phyloP scores from a whole-genome alignment of 225 moss, liverwort and hornwort species.

The Sphagnum tenellum region DNA sequence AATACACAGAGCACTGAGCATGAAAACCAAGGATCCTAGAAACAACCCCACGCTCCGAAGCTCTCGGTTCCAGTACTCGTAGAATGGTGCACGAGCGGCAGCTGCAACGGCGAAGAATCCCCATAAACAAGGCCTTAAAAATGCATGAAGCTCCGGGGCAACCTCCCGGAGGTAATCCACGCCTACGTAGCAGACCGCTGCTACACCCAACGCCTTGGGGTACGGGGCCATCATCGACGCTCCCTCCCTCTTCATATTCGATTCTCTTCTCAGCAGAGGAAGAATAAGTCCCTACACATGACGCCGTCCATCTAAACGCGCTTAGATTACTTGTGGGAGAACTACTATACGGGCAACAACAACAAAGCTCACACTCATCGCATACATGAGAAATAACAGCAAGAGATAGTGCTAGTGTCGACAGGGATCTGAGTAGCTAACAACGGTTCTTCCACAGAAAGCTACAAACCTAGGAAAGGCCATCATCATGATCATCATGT shows the following conservation, averaged over 20 bases:
- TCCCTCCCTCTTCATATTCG: background rate
- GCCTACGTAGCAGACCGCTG: conserved; percentile 49
- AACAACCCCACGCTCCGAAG: conserved; percentile 48
- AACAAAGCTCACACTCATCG: background rate
- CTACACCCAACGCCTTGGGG: conserved; percentile 57
- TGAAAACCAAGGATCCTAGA: conserved; percentile 55
- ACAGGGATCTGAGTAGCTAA: background rate
- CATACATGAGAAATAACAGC: background rate
- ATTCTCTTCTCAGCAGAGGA: background rate
- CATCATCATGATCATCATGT: background rate
- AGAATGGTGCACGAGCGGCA: conserved; percentile 56
- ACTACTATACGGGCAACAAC: background rate
- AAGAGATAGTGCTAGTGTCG: background rate
- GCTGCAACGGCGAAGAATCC: conserved; percentile 63
- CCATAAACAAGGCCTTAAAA: conserved; percentile 72
- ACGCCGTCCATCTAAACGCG: background rate
- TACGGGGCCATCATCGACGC: conserved; percentile 8
- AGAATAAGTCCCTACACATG: conserved; percentile 1
- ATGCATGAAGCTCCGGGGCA: conserved; percentile 41
- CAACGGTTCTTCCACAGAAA: background rate
- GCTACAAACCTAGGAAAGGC: background rate
- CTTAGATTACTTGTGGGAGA: background rate
- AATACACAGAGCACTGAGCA: conserved; percentile 59
- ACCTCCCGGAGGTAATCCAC: conserved; percentile 72
- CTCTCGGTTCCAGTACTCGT: conserved; percentile 74